Evolutionary conservation across 2,329 filamentous ascomycete species (phyloP), one percentile per base, ranked within the genome.

Genomic region (Penicillium sclerotigenum): DNA sequence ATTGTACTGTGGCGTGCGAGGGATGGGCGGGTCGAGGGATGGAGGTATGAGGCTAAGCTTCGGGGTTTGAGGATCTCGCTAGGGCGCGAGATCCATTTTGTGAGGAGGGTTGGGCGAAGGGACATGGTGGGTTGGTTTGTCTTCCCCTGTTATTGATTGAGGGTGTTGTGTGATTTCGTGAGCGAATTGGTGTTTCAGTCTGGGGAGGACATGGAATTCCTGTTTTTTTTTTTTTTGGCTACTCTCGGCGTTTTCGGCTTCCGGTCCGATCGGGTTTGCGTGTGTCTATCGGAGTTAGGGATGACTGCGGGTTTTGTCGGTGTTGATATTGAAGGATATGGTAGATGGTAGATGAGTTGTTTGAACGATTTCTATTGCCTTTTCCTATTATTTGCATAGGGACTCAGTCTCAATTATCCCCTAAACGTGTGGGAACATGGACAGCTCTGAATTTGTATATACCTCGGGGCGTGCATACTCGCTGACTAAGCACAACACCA

Each of bases 81-180:
- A n/a, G 60, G 46, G 14, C 62, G 62, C 31, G 60, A 59, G 48
- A 66, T 43, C 68, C 63, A 68, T 55, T 61, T 62, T n/a, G 62
- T 51, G n/a, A 62, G 31, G 16, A 60, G 42, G 18, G 48, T 45
- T 18, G 51, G 50, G 14, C 57, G 57, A 26, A 64, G 28, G 26
- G 61, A 48, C 55, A 63, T 63, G 11, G n/a, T 48, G 7, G 16
- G 10, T 36, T 38, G 20, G 16, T 3, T 18, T 14, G 2, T 20
- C 8, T 9, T 7, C 24, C 24, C 33, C 22, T 38, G n/a, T 24
- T 36, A 7, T 48, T 5, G n/a, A 26, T 18, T 14, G 24, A 28
- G 33, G n/a, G 33, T 8, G 11, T 34, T 43, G 26, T 33, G 37
- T 47, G 29, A 20, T 34, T 45, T 8, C 7, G n/a, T 13, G 43